phyloP scores from a whole-genome alignment of 148 eudicot genomes.

The Euryodendron excelsum region DNA sequence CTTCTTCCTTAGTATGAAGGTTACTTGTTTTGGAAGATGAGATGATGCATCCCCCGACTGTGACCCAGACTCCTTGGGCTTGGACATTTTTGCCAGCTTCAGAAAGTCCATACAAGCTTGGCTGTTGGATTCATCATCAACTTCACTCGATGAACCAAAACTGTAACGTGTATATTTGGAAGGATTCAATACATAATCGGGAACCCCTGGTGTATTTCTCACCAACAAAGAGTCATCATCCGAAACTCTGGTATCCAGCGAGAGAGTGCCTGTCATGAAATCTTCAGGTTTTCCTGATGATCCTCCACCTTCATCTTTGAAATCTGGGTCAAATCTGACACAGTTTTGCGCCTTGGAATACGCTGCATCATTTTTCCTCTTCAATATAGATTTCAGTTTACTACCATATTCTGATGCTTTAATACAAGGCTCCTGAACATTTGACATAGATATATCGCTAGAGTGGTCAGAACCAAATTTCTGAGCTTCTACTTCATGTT shows the following conservation, averaged over 20 bases:
- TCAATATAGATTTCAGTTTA: constrained; percentile 41
- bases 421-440: constrained; percentile 13
- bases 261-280: background rate
- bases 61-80: background rate
- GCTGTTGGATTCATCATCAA: constrained; percentile 25
- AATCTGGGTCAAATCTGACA: constrained; percentile 52
- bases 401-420: constrained; percentile 12
- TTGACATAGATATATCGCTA: constrained; percentile 12
- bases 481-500: constrained; percentile 40
- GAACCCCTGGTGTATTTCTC: constrained; percentile 27
- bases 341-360: constrained; percentile 38
- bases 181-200: constrained; percentile 48
- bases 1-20: constrained; percentile 46
- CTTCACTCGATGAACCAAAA: constrained; percentile 34
- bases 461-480: background rate
- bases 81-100: constrained; percentile 19
- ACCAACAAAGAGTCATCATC: constrained; percentile 13
- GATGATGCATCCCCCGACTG: constrained; percentile 12
- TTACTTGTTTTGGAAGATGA: constrained; percentile 31
- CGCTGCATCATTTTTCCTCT: constrained; percentile 38
- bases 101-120: constrained; percentile 27
- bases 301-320: constrained; percentile 17
- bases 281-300: constrained; percentile 9
- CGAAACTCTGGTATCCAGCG: background rate
- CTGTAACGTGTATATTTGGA: constrained; percentile 45